A percentile compares a stretch with the other conserved stretches of the same genome.
Conservation (phyloP, 2,329 filamentous ascomycete species). For the Arthrobotrys pseudoclavata region DNA sequence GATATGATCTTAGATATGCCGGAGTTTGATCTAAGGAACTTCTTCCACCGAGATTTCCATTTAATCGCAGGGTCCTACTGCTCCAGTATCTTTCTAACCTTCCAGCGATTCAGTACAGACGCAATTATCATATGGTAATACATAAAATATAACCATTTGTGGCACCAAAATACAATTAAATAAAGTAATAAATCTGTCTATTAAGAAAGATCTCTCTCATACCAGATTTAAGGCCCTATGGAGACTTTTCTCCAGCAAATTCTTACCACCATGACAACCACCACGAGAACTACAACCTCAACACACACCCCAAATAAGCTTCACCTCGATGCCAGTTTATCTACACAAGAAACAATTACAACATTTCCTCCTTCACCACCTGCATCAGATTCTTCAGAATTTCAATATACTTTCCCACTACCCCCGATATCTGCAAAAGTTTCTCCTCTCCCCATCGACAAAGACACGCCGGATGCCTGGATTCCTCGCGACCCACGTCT, state of each 20-base stretch:
- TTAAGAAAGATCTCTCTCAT: neutral
- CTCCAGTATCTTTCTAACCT: neutral
- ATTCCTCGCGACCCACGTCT: constrained; percentile 83
- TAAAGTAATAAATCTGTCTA: neutral
- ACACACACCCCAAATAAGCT: constrained; percentile 43
- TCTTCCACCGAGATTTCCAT: constrained; percentile 6
- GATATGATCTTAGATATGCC: constrained; percentile 11
- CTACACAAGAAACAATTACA: neutral
- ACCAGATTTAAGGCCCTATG: constrained; percentile 1
- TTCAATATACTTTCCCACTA: constrained; percentile 72
- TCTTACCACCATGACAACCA: constrained; percentile 18
- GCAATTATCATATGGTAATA: neutral
- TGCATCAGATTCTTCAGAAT: constrained; percentile 47
- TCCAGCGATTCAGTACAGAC: neutral
- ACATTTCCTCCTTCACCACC: constrained; percentile 28
- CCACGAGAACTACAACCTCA: constrained; percentile 54
- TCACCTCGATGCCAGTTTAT: constrained; percentile 7
- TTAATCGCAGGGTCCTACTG: neutral
- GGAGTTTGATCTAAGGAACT: neutral
- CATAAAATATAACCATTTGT: neutral
- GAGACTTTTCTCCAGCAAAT: constrained; percentile 19
- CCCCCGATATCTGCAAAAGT: constrained; percentile 75
- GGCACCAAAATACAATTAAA: neutral
- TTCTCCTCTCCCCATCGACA: constrained; percentile 79
- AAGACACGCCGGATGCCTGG: constrained; percentile 85